These are phyloP conservation scores for Allodekkera sacchari DNA, from an alignment of 805 yeast genomes.

Conservation along the genomic window DNA sequence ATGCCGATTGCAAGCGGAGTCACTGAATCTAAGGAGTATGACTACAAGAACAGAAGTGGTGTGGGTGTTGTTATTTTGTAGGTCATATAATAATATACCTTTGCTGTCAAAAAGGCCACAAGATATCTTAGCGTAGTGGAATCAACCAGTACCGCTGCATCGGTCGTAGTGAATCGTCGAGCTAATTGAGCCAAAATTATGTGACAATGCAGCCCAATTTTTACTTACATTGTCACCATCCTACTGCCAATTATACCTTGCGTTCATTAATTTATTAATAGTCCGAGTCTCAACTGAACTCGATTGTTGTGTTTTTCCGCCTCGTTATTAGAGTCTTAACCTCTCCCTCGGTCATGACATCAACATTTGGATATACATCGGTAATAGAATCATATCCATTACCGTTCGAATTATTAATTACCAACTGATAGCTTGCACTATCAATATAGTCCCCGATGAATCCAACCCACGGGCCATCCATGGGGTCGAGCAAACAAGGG, in stretches of 20 bases:
- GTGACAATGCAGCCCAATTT: too few species aligned
- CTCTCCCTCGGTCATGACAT: not conserved
- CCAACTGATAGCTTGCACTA: conserved; percentile 25
- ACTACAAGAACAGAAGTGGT: conserved; percentile 56
- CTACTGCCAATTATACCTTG: too few species aligned
- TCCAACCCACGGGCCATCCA: conserved; percentile 52
- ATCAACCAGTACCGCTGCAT: too few species aligned
- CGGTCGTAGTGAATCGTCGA: too few species aligned
- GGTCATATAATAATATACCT: conserved; percentile 2
- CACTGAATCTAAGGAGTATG: conserved; percentile 41
- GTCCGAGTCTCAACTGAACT: conserved; percentile 18
- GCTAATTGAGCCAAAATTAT: too few species aligned
- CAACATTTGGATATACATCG: conserved; percentile 4
- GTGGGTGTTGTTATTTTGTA: conserved; percentile 85
- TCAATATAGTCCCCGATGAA: conserved; percentile 44
- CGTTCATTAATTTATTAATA: too few species aligned
- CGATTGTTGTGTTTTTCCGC: conserved; percentile 14
- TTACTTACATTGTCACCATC: too few species aligned
- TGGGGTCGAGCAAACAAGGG: conserved; percentile 37
- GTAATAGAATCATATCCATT: conserved; percentile 1
- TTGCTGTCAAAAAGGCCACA: too few species aligned
- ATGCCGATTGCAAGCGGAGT: conserved; percentile 79
- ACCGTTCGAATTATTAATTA: conserved; percentile 1
- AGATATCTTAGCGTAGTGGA: too few species aligned
- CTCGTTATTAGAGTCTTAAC: conserved; percentile 12